Conservation (phyloP, 2,329 filamentous ascomycete genomes). For the Tolypocladium pustulatum region DNA sequence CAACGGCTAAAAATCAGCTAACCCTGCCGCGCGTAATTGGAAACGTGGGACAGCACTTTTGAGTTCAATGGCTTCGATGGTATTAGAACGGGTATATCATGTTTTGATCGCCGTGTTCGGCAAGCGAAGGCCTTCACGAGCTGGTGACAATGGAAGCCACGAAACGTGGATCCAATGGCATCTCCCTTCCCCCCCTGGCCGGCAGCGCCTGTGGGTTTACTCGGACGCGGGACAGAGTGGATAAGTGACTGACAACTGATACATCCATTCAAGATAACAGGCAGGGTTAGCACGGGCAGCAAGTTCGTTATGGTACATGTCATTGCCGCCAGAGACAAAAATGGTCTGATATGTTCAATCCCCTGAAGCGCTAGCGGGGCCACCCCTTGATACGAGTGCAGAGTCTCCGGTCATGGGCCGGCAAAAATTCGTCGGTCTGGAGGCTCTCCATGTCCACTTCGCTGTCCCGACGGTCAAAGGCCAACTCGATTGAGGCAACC, state of each 20-base stretch:
- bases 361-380: neutral
- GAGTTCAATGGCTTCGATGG: neutral
- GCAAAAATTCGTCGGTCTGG: neutral
- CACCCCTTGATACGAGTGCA: neutral
- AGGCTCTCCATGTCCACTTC: neutral
- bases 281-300: neutral
- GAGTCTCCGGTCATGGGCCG: neutral
- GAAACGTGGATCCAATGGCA: too few relatives aligned
- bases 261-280: neutral
- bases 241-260: neutral
- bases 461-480: neutral
- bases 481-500: neutral
- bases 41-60: neutral
- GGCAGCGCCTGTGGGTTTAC: neutral
- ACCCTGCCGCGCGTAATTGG: neutral
- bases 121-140: neutral
- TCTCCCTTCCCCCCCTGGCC: too few relatives aligned
- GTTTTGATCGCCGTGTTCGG: too few relatives aligned
- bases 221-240: neutral
- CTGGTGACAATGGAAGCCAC: neutral
- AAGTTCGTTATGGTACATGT: neutral
- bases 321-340: neutral
- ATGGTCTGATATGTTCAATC: neutral
- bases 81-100: too few relatives aligned
- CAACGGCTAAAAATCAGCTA: neutral